phyloP scores from a whole-genome alignment of 352 stramenopile genomes.

The Phytopythium litorale region DNA sequence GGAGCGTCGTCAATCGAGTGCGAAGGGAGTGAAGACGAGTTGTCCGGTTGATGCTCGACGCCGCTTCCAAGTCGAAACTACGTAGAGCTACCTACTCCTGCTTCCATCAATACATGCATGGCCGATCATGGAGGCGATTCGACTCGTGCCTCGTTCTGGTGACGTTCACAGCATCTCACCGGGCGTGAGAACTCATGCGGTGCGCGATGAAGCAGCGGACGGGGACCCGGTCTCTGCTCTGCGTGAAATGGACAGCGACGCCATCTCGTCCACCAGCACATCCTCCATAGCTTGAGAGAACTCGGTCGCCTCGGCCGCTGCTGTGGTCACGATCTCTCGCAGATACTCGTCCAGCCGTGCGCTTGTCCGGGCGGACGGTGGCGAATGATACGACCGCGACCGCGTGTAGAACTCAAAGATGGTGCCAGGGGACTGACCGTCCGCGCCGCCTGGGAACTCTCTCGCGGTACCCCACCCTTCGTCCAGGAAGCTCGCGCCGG shows the following conservation, averaged over 20 bases:
- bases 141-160: too few species aligned
- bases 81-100: too few species aligned
- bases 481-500: not conserved
- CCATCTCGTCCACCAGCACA: not conserved
- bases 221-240: not conserved
- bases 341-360: not conserved
- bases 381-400: not conserved
- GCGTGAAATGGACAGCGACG: not conserved
- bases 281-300: constrained; percentile 1
- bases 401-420: not conserved
- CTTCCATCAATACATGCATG: too few species aligned
- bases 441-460: not conserved
- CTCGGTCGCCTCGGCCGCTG: not conserved
- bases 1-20: too few species aligned
- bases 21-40: too few species aligned
- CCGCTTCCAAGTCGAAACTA: too few species aligned
- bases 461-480: not conserved
- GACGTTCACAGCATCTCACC: too few species aligned
- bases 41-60: too few species aligned
- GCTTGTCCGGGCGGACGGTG: not conserved
- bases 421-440: not conserved
- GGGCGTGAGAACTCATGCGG: too few species aligned
- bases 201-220: too few species aligned
- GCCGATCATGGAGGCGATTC: too few species aligned
- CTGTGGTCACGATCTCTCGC: not conserved